Conservation (phyloP, 163 green algal species). For the Volvox carteri region DNA sequence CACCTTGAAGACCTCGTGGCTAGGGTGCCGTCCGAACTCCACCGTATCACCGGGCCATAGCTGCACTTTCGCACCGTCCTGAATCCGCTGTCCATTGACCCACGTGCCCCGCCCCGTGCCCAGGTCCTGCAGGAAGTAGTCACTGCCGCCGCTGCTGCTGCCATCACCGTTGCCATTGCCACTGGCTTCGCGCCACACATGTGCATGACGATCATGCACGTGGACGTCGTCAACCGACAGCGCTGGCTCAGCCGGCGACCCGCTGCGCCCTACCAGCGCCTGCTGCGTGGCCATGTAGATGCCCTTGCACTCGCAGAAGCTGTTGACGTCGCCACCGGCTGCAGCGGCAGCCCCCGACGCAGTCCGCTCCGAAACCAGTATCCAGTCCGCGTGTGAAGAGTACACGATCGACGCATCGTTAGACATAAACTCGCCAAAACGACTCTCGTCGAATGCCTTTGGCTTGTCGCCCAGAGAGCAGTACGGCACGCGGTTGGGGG, state of each 20-base stretch:
- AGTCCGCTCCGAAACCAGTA: constrained; percentile 76
- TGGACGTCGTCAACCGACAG: constrained; percentile 57
- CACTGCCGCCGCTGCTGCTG: background rate
- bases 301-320: constrained; percentile 59
- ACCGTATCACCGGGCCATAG: constrained; percentile 78
- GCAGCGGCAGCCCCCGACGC: background rate
- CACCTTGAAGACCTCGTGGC: constrained; percentile 72
- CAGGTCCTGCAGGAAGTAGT: constrained; percentile 68
- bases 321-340: constrained; percentile 46
- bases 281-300: constrained; percentile 52
- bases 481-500: constrained; percentile 54
- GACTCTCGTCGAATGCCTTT: constrained; percentile 66
- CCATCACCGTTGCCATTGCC: background rate
- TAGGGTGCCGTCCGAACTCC: constrained; percentile 75
- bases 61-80: background rate
- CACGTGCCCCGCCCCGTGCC: constrained; percentile 70
- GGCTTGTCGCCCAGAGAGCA: constrained; percentile 73
- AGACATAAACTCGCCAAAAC: constrained; percentile 75
- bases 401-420: constrained; percentile 82
- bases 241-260: background rate
- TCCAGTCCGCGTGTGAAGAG: constrained; percentile 80
- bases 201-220: constrained; percentile 43
- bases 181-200: constrained; percentile 11
- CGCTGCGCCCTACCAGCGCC: constrained; percentile 34
- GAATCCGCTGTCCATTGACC: constrained; percentile 76